Base-by-base conservation (phyloP, 345 rosid genomes). In the Pseudoturritis turrita region DNA sequence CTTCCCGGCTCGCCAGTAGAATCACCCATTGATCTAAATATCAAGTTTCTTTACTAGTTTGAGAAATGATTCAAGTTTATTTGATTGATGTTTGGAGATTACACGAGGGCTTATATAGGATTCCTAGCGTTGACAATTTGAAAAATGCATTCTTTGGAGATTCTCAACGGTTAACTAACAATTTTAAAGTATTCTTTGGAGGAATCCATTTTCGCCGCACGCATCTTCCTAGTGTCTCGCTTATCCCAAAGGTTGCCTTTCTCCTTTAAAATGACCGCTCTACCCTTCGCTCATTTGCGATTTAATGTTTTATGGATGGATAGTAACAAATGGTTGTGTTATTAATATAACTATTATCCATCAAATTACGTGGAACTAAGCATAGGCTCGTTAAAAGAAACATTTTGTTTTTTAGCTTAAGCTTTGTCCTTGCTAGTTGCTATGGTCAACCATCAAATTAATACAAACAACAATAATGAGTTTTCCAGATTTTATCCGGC, bases 1-100 rank as follows among this genome's bases (percentile, higher is more conserved):
- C 85, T 89, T 4, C 88, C 92, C 4, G 90, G 86, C 12, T 80
- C 79, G 14, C 79, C 75, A 25, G n/a, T 53, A 7, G 79, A 2
- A 54, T 76, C 79, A 23, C 70, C 60, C 79, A 76, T 76, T 73
- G 10, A 0, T 36, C 2, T 21, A 7, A 44, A 15, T 22, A 2
- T 29, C 0, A 17, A 47, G 41, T 50, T 67, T 12, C 9, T 28
- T 23, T 22, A n/a, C 23, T 49, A 59, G 37, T 66, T 66, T 43
- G 19, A 60, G 49, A 37, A 35, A 15, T 60, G 67, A 18, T 39
- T 29, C 7, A 43, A 50, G 9, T 44, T 55, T 62, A 1, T 64
- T 13, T 69, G 69, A 26, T 75, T 33, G 65, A 19, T 44, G 49
- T 52, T 1, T 68, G 10, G 28, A 35, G 29, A 36, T 23, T 54